phyloP scores from a whole-genome alignment of 257 asterid species.

The Lavandula angustifolia region DNA sequence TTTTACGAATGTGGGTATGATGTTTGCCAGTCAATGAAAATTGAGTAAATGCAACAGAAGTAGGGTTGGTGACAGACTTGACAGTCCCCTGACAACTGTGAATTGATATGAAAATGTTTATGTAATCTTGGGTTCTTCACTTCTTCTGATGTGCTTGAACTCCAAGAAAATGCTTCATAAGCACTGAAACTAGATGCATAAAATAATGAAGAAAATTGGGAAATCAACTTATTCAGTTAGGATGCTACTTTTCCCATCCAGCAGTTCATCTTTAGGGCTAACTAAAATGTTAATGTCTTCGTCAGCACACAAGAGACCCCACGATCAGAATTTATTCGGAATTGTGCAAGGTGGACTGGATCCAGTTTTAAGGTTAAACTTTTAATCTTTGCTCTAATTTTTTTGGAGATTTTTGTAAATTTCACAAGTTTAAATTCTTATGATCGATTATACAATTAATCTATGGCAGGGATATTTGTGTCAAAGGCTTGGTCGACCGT shows the following conservation, averaged over 20 bases:
- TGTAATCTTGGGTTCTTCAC: background rate
- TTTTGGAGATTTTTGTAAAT: background rate
- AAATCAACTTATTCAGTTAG: slow-evolving; percentile 20
- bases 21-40: background rate
- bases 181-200: background rate
- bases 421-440: slow-evolving; percentile 11
- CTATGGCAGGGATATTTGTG: slow-evolving; percentile 85
- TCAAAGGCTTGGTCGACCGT: slow-evolving; percentile 87
- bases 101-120: slow-evolving; percentile 11
- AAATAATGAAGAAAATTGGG: background rate
- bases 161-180: slow-evolving; percentile 2
- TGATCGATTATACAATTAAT: slow-evolving; percentile 26
- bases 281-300: slow-evolving; percentile 30
- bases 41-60: background rate
- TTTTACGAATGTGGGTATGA: background rate
- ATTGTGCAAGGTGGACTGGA: slow-evolving; percentile 99
- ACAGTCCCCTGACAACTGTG: background rate
- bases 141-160: slow-evolving; percentile 22
- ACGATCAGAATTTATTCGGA: slow-evolving; percentile 93
- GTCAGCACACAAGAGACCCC: slow-evolving; percentile 92
- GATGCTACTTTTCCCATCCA: slow-evolving; percentile 17
- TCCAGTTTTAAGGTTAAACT: slow-evolving; percentile 79
- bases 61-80: background rate
- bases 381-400: slow-evolving; percentile 10
- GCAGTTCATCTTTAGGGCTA: slow-evolving; percentile 17